phyloP scores from a whole-genome alignment of 495 filamentous ascomycete species.

The Neurospora africana region DNA sequence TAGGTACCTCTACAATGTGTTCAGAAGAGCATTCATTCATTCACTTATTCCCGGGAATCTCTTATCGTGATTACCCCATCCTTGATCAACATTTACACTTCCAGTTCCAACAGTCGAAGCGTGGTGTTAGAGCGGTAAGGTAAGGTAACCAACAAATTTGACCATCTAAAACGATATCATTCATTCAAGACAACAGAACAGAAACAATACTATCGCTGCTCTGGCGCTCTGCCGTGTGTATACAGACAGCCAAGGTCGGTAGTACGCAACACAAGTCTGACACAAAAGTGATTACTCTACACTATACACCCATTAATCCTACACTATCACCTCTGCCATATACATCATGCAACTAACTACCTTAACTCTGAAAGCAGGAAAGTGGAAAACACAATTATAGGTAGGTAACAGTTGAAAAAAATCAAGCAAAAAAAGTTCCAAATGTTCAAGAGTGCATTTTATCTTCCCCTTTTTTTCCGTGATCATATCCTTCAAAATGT shows the following conservation, averaged over 20 bases:
- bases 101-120: no score
- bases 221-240: no score
- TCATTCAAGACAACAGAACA: not conserved
- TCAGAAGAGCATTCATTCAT: no score
- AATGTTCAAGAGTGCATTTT: not conserved
- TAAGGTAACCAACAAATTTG: not conserved
- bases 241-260: no score
- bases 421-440: not conserved
- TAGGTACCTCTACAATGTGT: no score
- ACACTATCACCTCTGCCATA: not conserved
- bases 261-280: no score
- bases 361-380: not conserved
- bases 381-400: not conserved
- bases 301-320: not conserved
- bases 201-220: not conserved
- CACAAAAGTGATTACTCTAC: no score
- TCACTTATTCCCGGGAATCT: no score
- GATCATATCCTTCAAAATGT: not conserved
- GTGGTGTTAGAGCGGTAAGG: no score
- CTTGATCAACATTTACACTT: no score
- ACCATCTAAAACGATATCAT: not conserved
- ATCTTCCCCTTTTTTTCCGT: not conserved
- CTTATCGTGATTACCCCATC: no score
- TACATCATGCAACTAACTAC: not conserved
- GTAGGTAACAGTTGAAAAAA: not conserved